Percentiles rank a stretch among this genome's conserved stretches.
Evolutionary conservation across 2,329 filamentous ascomycete species (phyloP).

Genomic region (Magnaporthiopsis rhizophila): DNA sequence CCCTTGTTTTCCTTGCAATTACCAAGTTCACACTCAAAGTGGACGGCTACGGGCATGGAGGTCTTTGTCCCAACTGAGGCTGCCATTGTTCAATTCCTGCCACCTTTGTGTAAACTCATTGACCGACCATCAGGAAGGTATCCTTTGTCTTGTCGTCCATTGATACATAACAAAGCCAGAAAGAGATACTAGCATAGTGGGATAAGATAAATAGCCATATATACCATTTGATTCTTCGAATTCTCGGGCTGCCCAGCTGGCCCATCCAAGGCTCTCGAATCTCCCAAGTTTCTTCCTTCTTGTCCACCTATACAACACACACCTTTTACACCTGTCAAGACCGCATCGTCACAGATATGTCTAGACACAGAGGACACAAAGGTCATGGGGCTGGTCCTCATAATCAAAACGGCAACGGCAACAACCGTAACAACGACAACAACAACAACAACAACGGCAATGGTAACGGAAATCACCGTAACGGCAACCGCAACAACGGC

Average conservation of each 20-base stretch:
- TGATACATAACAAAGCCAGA: not conserved
- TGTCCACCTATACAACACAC: not conserved
- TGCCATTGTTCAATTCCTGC: not conserved
- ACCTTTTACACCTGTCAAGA: not conserved
- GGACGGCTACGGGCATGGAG: too few relatives aligned
- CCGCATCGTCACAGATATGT: too few relatives aligned
- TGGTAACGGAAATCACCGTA: constrained; percentile 20
- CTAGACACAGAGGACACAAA: not conserved
- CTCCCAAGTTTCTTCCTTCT: not conserved
- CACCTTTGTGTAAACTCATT: not conserved
- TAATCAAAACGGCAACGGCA: not conserved
- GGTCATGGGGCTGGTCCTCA: not conserved
- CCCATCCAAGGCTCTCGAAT: too few relatives aligned
- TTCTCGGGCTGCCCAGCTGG: not conserved
- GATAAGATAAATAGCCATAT: not conserved
- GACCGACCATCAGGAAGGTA: not conserved
- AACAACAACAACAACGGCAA: constrained; percentile 20
- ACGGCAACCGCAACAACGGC: constrained; percentile 14
- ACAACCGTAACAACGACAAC: constrained; percentile 22
- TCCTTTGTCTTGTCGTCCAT: not conserved
- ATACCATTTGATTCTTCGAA: not conserved
- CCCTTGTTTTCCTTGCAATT: too few relatives aligned
- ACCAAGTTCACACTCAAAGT: too few relatives aligned
- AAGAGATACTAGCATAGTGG: not conserved
- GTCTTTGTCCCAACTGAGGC: not conserved